Evolutionary conservation across 345 rosid genomes (phyloP), one percentile per base, ranked within the genome.

Genomic region (Dipteronia sinensis): DNA sequence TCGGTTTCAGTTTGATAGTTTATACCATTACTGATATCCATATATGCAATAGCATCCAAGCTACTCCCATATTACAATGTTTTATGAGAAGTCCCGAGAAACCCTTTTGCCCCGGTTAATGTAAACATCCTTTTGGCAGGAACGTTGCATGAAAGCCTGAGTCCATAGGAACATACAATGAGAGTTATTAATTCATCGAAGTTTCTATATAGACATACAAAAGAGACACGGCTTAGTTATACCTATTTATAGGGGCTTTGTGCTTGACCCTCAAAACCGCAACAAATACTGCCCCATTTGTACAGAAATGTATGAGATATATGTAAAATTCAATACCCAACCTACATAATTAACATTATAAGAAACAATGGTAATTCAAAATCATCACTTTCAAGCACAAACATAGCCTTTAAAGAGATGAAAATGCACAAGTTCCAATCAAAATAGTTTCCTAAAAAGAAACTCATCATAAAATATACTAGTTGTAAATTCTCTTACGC

Each of bases 331-430:
- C 58, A 62, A 63, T 27, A 44, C 23, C 40, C 77, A 44, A 17
- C 8, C 16, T 34, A 61, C 75, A 72, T n/a, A 29, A 7, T 42
- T 42, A 6, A 6, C 29, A 40, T 15, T 16, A 44, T 44, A 3
- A 25, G 12, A 29, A 55, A 25, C 56, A 42, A 58, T 31, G 1
- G 31, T 38, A 11, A 58, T 34, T 72, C 31, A 72, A 38, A 59
- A 72, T 56, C 65, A 71, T 34, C 29, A 7, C 44, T 49, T 70
- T 49, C 74, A 27, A 70, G 20, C 73, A 70, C 9, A 20, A 2
- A n/a, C 31, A 44, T 22, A 16, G 6, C 53, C 7, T 22, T n/a
- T 11, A 19, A 42, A 9, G 1, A 67, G 17, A 42, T 20, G 23
- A 27, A 70, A 70, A 55, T 31, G 64, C 19, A 19, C 64, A 20